Evolutionary conservation across 2,329 filamentous ascomycete species (phyloP).

Genomic region (Colletotrichum agaves): DNA sequence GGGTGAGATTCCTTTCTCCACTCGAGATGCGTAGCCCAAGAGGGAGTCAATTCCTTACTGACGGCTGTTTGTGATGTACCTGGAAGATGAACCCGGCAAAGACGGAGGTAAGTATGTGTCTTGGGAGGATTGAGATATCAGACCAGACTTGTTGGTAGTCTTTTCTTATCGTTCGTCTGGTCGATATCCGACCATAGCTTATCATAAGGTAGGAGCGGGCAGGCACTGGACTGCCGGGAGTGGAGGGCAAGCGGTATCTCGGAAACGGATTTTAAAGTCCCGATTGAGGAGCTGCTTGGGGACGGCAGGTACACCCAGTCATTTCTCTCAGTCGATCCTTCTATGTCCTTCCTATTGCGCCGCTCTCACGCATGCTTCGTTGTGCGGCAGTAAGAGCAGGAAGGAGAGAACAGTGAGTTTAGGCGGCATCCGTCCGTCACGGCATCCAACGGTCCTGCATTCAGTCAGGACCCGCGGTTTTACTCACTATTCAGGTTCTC

Average conservation of each 20-base stretch:
- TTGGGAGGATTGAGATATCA: not conserved
- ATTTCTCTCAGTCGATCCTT: slow-evolving; percentile 16
- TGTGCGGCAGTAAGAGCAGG: not conserved
- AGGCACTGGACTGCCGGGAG: too few species aligned
- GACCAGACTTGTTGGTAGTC: not conserved
- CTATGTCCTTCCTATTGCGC: slow-evolving; percentile 29
- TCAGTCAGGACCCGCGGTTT: slow-evolving; percentile 1
- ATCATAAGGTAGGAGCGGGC: not conserved
- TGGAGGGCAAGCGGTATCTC: slow-evolving; percentile 16
- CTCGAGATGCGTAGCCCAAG: slow-evolving; percentile 4
- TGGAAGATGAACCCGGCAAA: not conserved
- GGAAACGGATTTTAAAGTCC: slow-evolving; percentile 18
- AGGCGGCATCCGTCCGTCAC: not conserved
- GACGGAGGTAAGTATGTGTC: not conserved
- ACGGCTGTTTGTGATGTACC: not conserved
- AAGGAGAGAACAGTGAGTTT: not conserved
- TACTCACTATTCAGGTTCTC: too few species aligned
- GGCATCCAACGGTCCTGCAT: not conserved
- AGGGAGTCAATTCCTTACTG: not conserved
- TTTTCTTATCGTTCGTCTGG: not conserved
- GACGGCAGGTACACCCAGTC: slow-evolving; percentile 12
- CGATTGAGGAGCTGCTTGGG: slow-evolving; percentile 23
- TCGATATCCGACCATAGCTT: not conserved
- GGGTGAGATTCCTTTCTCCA: slow-evolving; percentile 30
- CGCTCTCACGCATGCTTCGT: not conserved